Evolutionary conservation across 371 early-diverging fungal species (phyloP), one percentile per base, ranked within the genome.

Genomic region (Agmasoma carcini): DNA sequence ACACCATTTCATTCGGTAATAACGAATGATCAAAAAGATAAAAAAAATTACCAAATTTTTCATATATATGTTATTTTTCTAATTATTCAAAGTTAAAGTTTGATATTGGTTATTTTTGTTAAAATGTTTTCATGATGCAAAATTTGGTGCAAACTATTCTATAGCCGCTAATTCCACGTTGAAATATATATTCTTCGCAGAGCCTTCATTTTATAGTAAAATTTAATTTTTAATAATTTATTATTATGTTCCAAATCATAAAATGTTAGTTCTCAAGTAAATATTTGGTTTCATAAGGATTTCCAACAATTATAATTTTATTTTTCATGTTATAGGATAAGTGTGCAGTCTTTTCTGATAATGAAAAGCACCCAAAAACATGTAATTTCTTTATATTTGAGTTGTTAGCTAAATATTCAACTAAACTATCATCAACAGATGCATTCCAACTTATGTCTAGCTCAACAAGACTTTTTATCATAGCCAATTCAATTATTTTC

Each of bases 321-420:
- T 52, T 26, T 44, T 45, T 52, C 7, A 41, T 40, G 27, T 53
- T n/a, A 11, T 40, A 64, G 7, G 64, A 30, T 4, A 37, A 2
- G 44, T 54, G 23, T 25, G 26, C 52, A 9, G 26, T 26, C 23
- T 57, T 48, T 26, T 29, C 11, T 0, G 58, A 50, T 37, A 64
- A 34, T 2, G 7, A 27, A 58, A 64, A 64, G 52, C 59, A 56
- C 2, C 64, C 64, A 58, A 64, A 64, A 2, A 64, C 53, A 15
- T 12, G n/a, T 11, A 64, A 2, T 47, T 36, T 64, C 43, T 56
- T 41, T 15, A 64, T 15, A 11, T 34, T 12, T 39, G 47, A 25
- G 7, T 46, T 51, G 1, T 57, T 25, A 12, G 53, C 20, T 26
- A 58, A 27, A 11, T 23, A 12, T 49, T 36, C 22, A 14, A 64